Evolutionary conservation across 768 basidiomycete genomes (phyloP).

Genomic region (Leccinum subgranulosum): DNA sequence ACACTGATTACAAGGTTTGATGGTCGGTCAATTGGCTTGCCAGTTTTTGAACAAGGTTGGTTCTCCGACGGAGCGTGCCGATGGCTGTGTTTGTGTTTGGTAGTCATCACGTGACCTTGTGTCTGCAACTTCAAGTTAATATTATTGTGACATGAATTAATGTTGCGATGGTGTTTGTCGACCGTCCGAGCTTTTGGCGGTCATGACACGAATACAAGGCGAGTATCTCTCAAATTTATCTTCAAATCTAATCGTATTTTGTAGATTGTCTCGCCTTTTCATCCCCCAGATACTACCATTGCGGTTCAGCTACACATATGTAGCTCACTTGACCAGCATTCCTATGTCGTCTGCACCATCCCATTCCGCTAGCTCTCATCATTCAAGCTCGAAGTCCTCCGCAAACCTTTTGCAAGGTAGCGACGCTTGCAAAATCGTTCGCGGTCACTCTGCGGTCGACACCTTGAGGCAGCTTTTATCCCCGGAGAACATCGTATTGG

Average conservation of each 20-base stretch:
- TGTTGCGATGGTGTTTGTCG: constrained; percentile 70
- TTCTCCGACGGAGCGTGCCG: constrained; percentile 22
- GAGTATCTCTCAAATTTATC: background rate
- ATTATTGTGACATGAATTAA: constrained; percentile 54
- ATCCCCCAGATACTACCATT: background rate
- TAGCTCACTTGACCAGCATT: background rate
- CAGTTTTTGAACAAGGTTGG: constrained; percentile 32
- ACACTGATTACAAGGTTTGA: constrained; percentile 25
- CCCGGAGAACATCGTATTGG: constrained; percentile 7
- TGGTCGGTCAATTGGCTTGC: constrained; percentile 12
- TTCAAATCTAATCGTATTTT: background rate
- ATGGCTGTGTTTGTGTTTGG: background rate
- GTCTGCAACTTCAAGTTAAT: background rate
- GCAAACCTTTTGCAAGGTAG: background rate
- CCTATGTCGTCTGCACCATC: background rate
- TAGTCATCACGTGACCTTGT: background rate
- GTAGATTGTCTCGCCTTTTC: constrained; percentile 2
- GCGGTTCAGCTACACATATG: background rate
- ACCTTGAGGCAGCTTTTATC: constrained; percentile 15
- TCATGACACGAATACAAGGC: constrained; percentile 30
- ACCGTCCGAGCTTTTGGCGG: constrained; percentile 46
- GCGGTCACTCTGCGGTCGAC: constrained; percentile 9
- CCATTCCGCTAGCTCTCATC: background rate
- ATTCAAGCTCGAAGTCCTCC: background rate
- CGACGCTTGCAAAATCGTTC: background rate